phyloP scores from a whole-genome alignment of 2,329 filamentous ascomycete species.

The Pyrenochaeta sp. region DNA sequence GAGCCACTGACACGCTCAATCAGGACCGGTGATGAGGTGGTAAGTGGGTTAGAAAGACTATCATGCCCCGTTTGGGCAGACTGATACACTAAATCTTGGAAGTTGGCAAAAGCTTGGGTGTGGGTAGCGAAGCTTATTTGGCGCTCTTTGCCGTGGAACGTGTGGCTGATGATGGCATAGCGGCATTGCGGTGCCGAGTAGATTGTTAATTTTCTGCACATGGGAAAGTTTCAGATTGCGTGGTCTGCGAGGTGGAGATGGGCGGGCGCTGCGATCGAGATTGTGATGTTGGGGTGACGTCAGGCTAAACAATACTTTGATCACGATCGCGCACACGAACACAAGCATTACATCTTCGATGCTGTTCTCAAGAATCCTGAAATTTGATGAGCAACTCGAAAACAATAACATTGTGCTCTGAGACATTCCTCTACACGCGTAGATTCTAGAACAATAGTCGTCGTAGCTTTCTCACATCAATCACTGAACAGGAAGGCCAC shows the following conservation, averaged over 20 bases:
- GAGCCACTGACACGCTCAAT: background rate
- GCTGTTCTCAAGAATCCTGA: no score
- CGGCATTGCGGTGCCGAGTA: slow-evolving; percentile 2
- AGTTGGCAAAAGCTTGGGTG: slow-evolving; percentile 35
- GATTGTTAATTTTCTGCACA: background rate
- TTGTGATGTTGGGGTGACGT: no score
- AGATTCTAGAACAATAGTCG: no score
- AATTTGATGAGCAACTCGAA: no score
- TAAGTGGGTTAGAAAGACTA: slow-evolving; percentile 6
- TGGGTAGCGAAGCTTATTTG: slow-evolving; percentile 21
- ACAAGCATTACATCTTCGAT: no score
- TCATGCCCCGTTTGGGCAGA: slow-evolving; percentile 14
- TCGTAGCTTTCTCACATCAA: no score
- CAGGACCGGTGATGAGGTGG: slow-evolving; percentile 12
- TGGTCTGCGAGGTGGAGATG: background rate
- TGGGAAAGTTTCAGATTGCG: background rate
- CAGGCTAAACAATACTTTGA: no score
- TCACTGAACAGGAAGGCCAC: no score
- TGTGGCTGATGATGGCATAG: slow-evolving; percentile 34
- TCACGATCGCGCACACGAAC: no score
- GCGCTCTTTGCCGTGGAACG: slow-evolving; percentile 4
- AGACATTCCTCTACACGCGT: no score
- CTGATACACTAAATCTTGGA: slow-evolving; percentile 18
- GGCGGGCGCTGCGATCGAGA: background rate
- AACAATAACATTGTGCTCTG: no score